These are phyloP conservation scores for Populus trichocarpa DNA, from an alignment of 441 rosid genomes.

Conservation along the genomic window DNA sequence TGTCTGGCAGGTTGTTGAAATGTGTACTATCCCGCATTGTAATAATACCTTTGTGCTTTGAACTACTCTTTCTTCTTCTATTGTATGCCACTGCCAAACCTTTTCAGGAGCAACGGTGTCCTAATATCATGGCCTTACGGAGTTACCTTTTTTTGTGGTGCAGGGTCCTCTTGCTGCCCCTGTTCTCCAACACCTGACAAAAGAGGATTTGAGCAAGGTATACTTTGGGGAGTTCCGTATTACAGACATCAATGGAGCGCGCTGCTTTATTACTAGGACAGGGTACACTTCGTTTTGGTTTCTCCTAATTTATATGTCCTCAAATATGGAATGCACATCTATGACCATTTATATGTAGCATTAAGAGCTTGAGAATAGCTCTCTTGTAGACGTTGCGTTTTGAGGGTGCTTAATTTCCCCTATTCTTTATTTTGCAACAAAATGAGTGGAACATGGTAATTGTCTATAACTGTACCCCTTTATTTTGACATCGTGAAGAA, in stretches of 20 bases:
- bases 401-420: not conserved
- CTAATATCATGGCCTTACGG: not conserved
- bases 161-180: constrained; percentile 97
- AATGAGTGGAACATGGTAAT: no score
- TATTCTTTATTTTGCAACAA: no score
- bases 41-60: not conserved
- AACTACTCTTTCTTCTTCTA: not conserved
- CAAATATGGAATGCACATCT: not conserved
- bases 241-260: constrained; percentile 71
- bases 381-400: not conserved
- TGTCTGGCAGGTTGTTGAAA: no score
- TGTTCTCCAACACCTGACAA: constrained; percentile 78
- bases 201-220: constrained; percentile 82
- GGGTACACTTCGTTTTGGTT: constrained; percentile 47
- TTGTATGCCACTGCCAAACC: not conserved
- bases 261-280: constrained; percentile 84
- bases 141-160: constrained; percentile 12
- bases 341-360: not conserved
- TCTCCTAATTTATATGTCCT: not conserved
- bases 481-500: no score
- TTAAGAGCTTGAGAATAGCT: not conserved
- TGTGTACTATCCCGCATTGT: not conserved
- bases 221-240: constrained; percentile 87
- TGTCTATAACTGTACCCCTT: no score
- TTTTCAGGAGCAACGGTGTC: not conserved